Evolutionary conservation across 108 stramenopile species (phyloP).

Genomic region (Nannochloropsis gaditana): DNA sequence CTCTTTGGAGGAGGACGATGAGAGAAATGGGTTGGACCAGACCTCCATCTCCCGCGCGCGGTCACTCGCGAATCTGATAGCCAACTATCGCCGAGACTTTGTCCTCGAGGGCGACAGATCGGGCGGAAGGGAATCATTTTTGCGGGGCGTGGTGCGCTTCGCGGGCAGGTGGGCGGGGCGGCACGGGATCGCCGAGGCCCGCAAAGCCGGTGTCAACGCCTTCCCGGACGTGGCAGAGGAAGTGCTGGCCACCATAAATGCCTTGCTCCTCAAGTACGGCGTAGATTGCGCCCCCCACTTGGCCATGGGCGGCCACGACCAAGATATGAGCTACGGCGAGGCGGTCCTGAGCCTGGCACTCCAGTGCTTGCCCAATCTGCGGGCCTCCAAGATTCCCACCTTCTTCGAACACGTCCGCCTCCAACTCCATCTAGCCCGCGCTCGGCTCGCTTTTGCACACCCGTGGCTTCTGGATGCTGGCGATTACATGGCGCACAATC

Average conservation of each 20-base stretch:
- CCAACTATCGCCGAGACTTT: constrained; percentile 8
- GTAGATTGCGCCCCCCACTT: constrained; percentile 6
- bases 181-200: not conserved
- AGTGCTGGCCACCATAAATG: not conserved
- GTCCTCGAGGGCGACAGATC: not conserved
- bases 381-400: not conserved
- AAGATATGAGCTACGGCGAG: not conserved
- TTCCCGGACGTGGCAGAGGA: constrained; percentile 1
- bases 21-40: not conserved
- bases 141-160: not conserved
- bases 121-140: not conserved
- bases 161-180: constrained; percentile 18
- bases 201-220: not conserved
- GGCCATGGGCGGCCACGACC: not conserved
- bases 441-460: not conserved
- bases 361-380: not conserved
- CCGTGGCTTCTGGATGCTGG: not conserved
- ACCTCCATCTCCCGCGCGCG: not conserved
- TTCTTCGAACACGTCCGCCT: constrained; percentile 17
- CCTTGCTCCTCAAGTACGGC: not conserved
- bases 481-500: not conserved
- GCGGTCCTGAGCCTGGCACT: not conserved
- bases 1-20: not conserved
- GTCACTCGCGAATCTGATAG: not conserved
- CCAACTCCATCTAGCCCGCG: not conserved